Conservation (phyloP, 257 asterid genomes). For the Fraxinus excelsior region DNA sequence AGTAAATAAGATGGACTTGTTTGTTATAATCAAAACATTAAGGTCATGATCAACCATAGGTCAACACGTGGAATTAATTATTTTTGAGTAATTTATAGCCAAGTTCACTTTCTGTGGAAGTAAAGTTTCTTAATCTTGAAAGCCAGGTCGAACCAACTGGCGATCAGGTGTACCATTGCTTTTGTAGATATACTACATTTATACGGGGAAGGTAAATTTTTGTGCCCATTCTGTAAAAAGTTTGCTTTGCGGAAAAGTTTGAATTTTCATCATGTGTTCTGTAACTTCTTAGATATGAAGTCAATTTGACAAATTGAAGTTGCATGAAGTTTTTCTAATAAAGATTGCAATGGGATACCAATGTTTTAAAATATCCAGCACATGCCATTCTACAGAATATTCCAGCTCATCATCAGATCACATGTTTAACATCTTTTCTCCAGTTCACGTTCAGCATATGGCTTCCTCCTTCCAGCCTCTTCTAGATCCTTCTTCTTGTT, state of each 20-base stretch:
- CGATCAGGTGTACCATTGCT: not conserved
- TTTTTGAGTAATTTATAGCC: not conserved
- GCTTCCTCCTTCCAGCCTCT: too few relatives aligned
- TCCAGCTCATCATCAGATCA: too few relatives aligned
- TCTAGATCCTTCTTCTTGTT: too few relatives aligned
- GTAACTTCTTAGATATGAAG: not conserved
- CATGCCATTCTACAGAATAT: too few relatives aligned
- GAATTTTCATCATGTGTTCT: not conserved
- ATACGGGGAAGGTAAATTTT: not conserved
- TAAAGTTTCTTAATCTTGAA: not conserved
- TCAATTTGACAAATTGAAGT: not conserved
- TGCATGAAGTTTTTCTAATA: too few relatives aligned
- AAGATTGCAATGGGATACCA: too few relatives aligned
- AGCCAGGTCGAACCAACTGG: not conserved
- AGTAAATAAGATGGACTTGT: too few relatives aligned
- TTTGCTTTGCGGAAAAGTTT: not conserved
- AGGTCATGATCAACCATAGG: too few relatives aligned
- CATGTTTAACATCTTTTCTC: too few relatives aligned
- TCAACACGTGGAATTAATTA: constrained; percentile 44
- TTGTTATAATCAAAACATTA: too few relatives aligned
- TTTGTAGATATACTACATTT: not conserved
- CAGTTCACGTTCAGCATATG: too few relatives aligned
- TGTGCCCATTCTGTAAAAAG: not conserved
- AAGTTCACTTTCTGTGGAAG: not conserved
- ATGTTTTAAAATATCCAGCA: too few relatives aligned